These are phyloP conservation scores for Camillea tinctor DNA, from an alignment of 2,329 filamentous ascomycete species.

Conservation along the genomic window DNA sequence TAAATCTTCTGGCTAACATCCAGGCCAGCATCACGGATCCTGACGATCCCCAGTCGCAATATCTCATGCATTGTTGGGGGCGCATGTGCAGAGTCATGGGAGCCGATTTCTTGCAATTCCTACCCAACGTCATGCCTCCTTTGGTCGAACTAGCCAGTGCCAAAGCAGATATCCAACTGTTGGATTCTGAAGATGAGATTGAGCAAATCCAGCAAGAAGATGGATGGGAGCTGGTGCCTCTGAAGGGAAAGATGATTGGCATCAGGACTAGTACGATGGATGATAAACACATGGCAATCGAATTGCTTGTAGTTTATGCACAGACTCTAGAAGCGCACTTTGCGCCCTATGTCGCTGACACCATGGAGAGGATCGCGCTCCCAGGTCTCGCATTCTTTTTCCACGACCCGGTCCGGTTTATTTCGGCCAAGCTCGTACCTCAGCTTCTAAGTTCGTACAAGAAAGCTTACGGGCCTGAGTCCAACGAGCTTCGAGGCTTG, in stretches of 20 bases:
- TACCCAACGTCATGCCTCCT: slow-evolving; percentile 91
- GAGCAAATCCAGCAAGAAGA: slow-evolving; percentile 92
- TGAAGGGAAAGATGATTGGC: slow-evolving; percentile 97
- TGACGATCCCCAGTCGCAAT: slow-evolving; percentile 94
- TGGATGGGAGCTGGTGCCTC: slow-evolving; percentile 93
- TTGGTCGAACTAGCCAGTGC: slow-evolving; percentile 86
- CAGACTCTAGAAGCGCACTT: slow-evolving; percentile 93
- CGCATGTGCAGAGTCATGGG: slow-evolving; percentile 96
- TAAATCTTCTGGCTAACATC: slow-evolving; percentile 83
- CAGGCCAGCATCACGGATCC: slow-evolving; percentile 83
- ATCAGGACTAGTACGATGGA: slow-evolving; percentile 97
- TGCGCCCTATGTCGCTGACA: slow-evolving; percentile 85
- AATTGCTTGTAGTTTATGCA: slow-evolving; percentile 94
- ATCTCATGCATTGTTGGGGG: slow-evolving; percentile 98
- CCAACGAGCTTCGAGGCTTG: slow-evolving; percentile 74
- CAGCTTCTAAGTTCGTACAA: slow-evolving; percentile 93
- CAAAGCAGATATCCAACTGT: slow-evolving; percentile 93
- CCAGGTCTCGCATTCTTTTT: slow-evolving; percentile 98
- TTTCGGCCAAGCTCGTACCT: slow-evolving; percentile 91
- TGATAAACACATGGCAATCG: slow-evolving; percentile 99
- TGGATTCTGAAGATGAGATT: slow-evolving; percentile 93
- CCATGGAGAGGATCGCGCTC: slow-evolving; percentile 94
- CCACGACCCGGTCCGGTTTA: slow-evolving; percentile 94
- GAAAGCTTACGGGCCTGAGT: slow-evolving; percentile 80
- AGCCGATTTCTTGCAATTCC: slow-evolving; percentile 86